Evolutionary conservation across 805 yeast species (phyloP).

Genomic region (Saturnispora zaruensis): DNA sequence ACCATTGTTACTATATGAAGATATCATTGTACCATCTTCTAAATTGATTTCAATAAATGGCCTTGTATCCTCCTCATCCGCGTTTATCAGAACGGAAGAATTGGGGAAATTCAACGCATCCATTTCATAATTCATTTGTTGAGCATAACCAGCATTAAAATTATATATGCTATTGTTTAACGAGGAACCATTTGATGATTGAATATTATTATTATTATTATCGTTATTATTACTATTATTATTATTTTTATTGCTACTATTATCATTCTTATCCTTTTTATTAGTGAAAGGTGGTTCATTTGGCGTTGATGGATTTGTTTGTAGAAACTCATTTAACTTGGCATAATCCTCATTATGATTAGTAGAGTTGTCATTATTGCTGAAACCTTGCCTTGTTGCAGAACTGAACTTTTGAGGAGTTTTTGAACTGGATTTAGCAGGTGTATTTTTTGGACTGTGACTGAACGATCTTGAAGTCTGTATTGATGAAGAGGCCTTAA

Average conservation of each 20-base stretch:
- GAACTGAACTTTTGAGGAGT: slow-evolving; percentile 2
- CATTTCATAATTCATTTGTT: slow-evolving; percentile 9
- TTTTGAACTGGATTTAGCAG: background rate
- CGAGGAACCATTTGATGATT: background rate
- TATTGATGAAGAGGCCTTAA: slow-evolving; percentile 10
- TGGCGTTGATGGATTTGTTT: slow-evolving; percentile 30
- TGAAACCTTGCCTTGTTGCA: background rate
- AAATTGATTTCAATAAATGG: slow-evolving; percentile 26
- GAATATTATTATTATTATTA: background rate
- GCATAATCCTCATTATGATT: slow-evolving; percentile 23
- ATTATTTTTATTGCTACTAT: too few species aligned
- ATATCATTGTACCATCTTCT: slow-evolving; percentile 23
- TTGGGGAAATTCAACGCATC: slow-evolving; percentile 3
- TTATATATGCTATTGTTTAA: background rate
- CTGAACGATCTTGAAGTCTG: slow-evolving; percentile 1
- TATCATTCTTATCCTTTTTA: background rate
- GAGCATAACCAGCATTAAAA: slow-evolving; percentile 8
- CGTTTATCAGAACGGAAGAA: background rate
- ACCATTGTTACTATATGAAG: slow-evolving; percentile 27
- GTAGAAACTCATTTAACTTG: background rate
- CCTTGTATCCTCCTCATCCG: slow-evolving; percentile 21
- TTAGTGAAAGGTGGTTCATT: slow-evolving; percentile 6
- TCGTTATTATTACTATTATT: background rate
- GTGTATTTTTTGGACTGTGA: background rate
- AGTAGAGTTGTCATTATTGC: background rate